Conservation (phyloP, 768 basidiomycete genomes). For the Calocera cornea region DNA sequence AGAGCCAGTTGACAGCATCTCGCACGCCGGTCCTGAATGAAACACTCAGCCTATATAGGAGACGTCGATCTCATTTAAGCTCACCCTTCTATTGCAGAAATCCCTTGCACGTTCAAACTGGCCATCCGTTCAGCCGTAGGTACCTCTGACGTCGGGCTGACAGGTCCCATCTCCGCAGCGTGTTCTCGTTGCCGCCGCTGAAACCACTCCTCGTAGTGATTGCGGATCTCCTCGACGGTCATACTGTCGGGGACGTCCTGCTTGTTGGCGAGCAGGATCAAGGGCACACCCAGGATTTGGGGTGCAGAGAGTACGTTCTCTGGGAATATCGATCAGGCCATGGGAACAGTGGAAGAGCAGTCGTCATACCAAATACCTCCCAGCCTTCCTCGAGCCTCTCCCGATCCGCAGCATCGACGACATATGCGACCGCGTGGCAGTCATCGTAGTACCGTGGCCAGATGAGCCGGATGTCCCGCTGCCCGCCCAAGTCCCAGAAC, state of each 20-base stretch:
- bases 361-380: constrained; percentile 81
- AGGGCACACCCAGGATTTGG: constrained; percentile 77
- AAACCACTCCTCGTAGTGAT: constrained; percentile 80
- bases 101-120: constrained; percentile 77
- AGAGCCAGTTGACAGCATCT: constrained; percentile 88
- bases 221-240: constrained; percentile 79
- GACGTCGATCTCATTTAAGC: constrained; percentile 12
- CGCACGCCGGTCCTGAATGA: constrained; percentile 63
- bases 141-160: constrained; percentile 15
- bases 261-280: constrained; percentile 90
- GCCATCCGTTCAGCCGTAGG: constrained; percentile 37
- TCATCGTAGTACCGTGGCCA: constrained; percentile 94
- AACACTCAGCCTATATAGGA: not conserved
- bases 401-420: constrained; percentile 84
- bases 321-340: constrained; percentile 11
- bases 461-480: constrained; percentile 82
- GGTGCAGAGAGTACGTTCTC: constrained; percentile 80
- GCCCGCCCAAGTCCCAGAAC: constrained; percentile 96
- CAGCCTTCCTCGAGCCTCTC: constrained; percentile 86
- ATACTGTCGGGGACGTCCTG: constrained; percentile 73
- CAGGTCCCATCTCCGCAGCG: constrained; percentile 38
- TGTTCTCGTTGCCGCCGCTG: constrained; percentile 41
- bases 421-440: constrained; percentile 91
- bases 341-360: not conserved
- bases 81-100: constrained; percentile 84